Evolutionary conservation across 2,329 filamentous ascomycete species (phyloP), one percentile per base, ranked within the genome.

Genomic region (Aspergillus versicolor): DNA sequence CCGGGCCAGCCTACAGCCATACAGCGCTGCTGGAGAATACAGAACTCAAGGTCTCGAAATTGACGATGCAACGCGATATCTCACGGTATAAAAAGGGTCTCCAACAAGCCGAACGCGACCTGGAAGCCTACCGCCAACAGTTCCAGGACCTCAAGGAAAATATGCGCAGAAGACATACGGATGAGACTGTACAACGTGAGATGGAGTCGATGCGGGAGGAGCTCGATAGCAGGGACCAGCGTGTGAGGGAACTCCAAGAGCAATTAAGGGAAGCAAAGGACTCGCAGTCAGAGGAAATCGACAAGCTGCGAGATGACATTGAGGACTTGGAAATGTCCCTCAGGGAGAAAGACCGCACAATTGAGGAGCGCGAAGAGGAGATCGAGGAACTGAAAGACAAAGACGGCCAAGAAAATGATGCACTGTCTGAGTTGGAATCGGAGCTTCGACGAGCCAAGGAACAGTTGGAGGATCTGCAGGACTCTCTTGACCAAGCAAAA

Each of bases 1-100:
- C 89, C 54, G 93, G 93, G 0, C 92, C 91, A 7, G 91, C 92
- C 54, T 94, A 92, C 78, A 95, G 92, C 67, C 89, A 96, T 73
- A 86, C 87, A 30, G 91, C 93, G 3, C 79, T 99, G 27, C 91
- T 90, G 70, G 94, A 99, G 75, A 99, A 99, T 70, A 95, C 94
- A 4, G 92, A 96, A 63, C 85, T 99, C 54, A 97, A 97, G 74
- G 92, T 96, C 57, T 89, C 94, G 75, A 91, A 91, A 70, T 85
- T 95, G 59, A 93, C 91, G 0, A 89, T 97, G 85, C 88, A 94
- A 70, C 85, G 88, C 59, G 94, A 99, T 66, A 82, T 99, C 17
- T 86, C 89, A 64, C 87, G 87, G 63, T 94, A 93, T 77, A 90
- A 90, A 71, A 97, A 96, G 72, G 88, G 88, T 41, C 80, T 99